These are phyloP conservation scores for Schizochytrium sp. DNA, from an alignment of 108 stramenopile species.

Conservation along the genomic window DNA sequence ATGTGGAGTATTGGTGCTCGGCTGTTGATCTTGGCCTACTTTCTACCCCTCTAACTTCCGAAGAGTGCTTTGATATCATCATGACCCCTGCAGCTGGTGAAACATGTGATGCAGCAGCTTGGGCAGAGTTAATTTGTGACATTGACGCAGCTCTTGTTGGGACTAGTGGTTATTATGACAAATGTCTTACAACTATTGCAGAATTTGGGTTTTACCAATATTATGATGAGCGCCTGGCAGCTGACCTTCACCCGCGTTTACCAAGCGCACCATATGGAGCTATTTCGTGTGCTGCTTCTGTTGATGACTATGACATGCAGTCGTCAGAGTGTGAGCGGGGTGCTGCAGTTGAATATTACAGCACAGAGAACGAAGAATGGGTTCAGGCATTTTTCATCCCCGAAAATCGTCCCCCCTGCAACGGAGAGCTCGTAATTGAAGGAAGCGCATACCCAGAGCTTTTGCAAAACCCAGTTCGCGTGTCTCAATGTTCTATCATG, in stretches of 20 bases:
- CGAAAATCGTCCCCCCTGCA: not conserved
- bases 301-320: not conserved
- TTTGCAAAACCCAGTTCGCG: not conserved
- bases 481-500: not conserved
- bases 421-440: not conserved
- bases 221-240: not conserved
- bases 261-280: not conserved
- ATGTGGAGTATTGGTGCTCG: conserved; percentile 43
- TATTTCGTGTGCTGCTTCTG: not conserved
- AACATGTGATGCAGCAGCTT: not conserved
- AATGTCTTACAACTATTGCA: not conserved
- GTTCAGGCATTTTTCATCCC: conserved; percentile 53
- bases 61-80: conserved; percentile 47
- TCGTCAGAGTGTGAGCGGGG: conserved; percentile 47
- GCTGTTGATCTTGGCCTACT: not conserved
- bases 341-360: not conserved
- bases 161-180: not conserved
- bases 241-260: not conserved
- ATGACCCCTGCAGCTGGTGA: not conserved
- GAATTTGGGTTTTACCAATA: conserved; percentile 18
- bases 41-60: not conserved
- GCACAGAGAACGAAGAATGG: not conserved
- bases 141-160: conserved; percentile 2
- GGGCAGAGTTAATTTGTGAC: not conserved
- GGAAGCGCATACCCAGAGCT: conserved; percentile 48